Percentiles rank a stretch among this genome's conserved stretches.
Evolutionary conservation across 2,329 filamentous ascomycete genomes (phyloP).

Genomic region (Nakataea oryzae): DNA sequence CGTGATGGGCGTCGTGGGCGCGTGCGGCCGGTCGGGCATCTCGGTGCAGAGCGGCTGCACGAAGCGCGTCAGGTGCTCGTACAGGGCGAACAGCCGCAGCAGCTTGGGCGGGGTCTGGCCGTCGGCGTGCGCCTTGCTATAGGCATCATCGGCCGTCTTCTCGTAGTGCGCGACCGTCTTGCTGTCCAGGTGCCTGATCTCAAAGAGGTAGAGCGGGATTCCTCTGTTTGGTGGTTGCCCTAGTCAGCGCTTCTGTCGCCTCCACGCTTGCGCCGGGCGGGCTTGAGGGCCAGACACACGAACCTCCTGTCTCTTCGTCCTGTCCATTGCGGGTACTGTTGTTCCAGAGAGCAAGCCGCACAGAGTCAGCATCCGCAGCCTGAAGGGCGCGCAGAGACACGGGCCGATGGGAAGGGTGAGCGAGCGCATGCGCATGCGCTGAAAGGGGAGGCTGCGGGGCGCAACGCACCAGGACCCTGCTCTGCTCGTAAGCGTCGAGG

Average conservation of each 20-base stretch:
- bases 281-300: not conserved
- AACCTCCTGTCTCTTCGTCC: constrained; percentile 67
- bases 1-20: constrained; percentile 70
- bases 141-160: constrained; percentile 47
- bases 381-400: not conserved
- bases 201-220: constrained; percentile 86
- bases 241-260: not conserved
- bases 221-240: constrained; percentile 49
- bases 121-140: constrained; percentile 52
- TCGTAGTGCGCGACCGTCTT: constrained; percentile 77
- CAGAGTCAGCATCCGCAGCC: constrained; percentile 3
- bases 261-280: not conserved
- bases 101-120: constrained; percentile 64
- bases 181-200: constrained; percentile 71
- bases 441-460: not conserved
- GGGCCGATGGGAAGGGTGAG: no score
- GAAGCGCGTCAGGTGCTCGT: constrained; percentile 86
- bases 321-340: constrained; percentile 87
- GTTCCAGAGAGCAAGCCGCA: not conserved
- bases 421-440: not conserved
- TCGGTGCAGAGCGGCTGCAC: constrained; percentile 76
- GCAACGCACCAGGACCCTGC: constrained; percentile 56
- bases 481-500: constrained; percentile 71
- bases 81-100: constrained; percentile 80
- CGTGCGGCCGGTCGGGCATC: constrained; percentile 58